These are phyloP conservation scores for Xylaria digitata DNA, from an alignment of 2,329 filamentous ascomycete genomes.

Conservation along the genomic window DNA sequence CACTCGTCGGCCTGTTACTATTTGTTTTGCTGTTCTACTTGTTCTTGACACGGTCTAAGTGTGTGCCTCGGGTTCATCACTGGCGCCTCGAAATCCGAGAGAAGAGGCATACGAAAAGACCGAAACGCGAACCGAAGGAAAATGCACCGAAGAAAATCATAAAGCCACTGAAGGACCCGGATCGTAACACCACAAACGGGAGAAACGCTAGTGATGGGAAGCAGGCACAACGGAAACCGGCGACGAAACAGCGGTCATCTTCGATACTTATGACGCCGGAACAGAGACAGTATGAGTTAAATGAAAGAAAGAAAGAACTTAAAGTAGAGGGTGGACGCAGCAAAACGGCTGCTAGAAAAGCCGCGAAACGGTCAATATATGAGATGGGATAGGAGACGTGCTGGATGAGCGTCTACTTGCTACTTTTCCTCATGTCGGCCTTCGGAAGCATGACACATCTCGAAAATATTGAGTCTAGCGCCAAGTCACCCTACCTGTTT, in stretches of 20 bases:
- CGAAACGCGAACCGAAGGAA: not conserved
- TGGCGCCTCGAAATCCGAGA: slow-evolving; percentile 12
- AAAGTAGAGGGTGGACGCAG: not conserved
- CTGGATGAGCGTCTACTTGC: not conserved
- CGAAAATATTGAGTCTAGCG: too few relatives aligned
- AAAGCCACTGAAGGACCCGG: not conserved
- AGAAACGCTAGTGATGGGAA: not conserved
- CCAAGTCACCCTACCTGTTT: too few relatives aligned
- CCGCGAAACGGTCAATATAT: too few relatives aligned
- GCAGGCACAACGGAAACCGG: not conserved
- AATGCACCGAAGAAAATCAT: not conserved
- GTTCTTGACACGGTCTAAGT: slow-evolving; percentile 23
- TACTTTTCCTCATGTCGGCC: not conserved
- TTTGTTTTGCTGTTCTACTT: slow-evolving; percentile 27
- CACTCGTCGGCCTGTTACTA: slow-evolving; percentile 16
- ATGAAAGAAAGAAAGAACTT: not conserved
- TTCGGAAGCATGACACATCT: not conserved
- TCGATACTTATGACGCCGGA: not conserved
- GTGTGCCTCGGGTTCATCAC: not conserved
- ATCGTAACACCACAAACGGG: not conserved
- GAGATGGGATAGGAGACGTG: not conserved
- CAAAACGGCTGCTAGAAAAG: not conserved
- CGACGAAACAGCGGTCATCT: not conserved
- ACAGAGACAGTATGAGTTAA: not conserved
- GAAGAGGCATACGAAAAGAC: not conserved